phyloP scores from a whole-genome alignment of 2,329 filamentous ascomycete genomes.

The Ophiostoma novo-ulmi region DNA sequence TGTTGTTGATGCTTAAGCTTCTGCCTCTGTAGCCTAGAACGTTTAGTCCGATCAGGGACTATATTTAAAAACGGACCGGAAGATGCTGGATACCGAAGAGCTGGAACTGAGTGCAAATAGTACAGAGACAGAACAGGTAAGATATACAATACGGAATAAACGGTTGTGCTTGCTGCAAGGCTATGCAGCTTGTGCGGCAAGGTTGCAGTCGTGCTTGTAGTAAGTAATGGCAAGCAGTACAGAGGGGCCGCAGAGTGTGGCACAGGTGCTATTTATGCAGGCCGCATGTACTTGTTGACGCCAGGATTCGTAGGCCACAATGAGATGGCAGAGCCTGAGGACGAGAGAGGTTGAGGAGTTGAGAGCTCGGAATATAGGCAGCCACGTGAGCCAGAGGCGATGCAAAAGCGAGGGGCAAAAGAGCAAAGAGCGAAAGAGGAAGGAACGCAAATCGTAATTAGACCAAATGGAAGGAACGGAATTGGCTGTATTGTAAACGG shows the following conservation, averaged over 20 bases:
- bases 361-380: not conserved
- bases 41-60: not conserved
- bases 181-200: not conserved
- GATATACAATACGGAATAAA: not conserved
- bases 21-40: not conserved
- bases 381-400: not conserved
- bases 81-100: not conserved
- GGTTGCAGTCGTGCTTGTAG: not conserved
- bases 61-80: not conserved
- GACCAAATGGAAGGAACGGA: not conserved
- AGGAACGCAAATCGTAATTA: not conserved
- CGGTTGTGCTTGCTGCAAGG: not conserved
- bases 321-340: not conserved
- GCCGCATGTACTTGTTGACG: not conserved
- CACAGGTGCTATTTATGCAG: slow-evolving; percentile 10
- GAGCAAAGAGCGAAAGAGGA: not conserved
- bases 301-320: not conserved
- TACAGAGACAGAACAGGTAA: not conserved
- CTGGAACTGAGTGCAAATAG: not conserved
- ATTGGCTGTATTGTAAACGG: not conserved
- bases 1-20: slow-evolving; percentile 17
- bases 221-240: slow-evolving; percentile 14
- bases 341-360: not conserved
- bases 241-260: slow-evolving; percentile 1
- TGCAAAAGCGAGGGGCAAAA: not conserved